Conservation (phyloP, 2,329 filamentous ascomycete genomes). For the Fusarium fujikuroi region DNA sequence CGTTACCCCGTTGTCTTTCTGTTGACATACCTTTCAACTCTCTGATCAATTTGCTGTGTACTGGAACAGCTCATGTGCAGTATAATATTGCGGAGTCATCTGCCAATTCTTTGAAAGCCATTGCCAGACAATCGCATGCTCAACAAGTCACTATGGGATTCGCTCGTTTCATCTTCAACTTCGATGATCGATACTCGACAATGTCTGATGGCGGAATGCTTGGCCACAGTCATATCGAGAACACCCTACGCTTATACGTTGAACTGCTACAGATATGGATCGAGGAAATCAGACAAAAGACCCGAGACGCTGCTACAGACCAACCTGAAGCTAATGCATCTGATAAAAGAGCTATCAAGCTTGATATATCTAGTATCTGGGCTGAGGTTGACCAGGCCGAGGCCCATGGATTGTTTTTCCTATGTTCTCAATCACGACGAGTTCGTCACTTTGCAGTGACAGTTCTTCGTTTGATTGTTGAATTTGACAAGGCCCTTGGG, state of each 20-base stretch:
- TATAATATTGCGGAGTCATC: conserved; percentile 92
- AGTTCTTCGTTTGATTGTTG: conserved; percentile 88
- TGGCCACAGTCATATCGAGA: conserved; percentile 93
- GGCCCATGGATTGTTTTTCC: conserved; percentile 94
- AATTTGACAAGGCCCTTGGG: conserved; percentile 90
- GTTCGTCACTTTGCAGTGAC: conserved; percentile 93
- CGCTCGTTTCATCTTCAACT: conserved; percentile 97
- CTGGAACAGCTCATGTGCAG: conserved; percentile 95
- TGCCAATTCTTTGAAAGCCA: conserved; percentile 91
- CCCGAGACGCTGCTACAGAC: conserved; percentile 75
- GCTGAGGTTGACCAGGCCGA: conserved; percentile 97
- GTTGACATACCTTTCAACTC: conserved; percentile 92
- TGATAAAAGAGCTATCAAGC: conserved; percentile 78
- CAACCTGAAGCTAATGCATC: conserved; percentile 68
- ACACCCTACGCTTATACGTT: conserved; percentile 89
- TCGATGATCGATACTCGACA: conserved; percentile 95
- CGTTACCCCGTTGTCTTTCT: conserved; percentile 91
- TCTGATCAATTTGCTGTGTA: conserved; percentile 93
- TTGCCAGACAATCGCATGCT: conserved; percentile 90
- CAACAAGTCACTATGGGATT: conserved; percentile 98
- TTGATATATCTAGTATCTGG: conserved; percentile 88
- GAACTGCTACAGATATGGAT: conserved; percentile 97
- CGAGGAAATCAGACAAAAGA: conserved; percentile 91
- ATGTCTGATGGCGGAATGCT: conserved; percentile 99
- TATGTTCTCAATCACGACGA: conserved; percentile 92